Conservation (phyloP, 2,329 filamentous ascomycete genomes). For the Elsinoe necatrix region DNA sequence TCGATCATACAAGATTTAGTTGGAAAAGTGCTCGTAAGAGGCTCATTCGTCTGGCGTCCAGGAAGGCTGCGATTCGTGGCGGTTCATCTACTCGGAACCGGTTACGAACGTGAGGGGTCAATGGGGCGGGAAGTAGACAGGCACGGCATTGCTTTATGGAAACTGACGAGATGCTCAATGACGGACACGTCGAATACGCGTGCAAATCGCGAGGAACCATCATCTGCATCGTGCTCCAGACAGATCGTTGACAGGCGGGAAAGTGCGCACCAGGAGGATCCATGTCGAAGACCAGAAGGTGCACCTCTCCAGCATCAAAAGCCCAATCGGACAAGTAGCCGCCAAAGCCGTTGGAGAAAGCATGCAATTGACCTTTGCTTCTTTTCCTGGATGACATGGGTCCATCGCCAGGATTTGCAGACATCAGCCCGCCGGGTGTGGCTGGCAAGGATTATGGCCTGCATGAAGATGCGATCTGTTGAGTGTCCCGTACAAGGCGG, state of each 20-base stretch:
- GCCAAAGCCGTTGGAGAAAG: background rate
- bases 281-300: slow-evolving; percentile 1
- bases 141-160: background rate
- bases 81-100: slow-evolving; percentile 7
- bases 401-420: background rate
- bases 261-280: background rate
- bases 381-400: background rate
- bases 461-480: background rate
- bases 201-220: background rate
- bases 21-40: background rate
- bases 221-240: background rate
- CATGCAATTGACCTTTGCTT: background rate
- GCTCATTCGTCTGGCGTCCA: background rate
- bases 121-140: background rate
- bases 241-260: slow-evolving; percentile 8
- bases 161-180: background rate
- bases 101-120: background rate
- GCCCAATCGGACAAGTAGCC: slow-evolving; percentile 1
- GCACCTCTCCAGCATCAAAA: background rate
- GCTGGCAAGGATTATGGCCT: background rate
- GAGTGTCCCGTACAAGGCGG: background rate
- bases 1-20: background rate
- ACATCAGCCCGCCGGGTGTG: background rate
- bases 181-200: background rate
- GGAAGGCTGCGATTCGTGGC: background rate